Evolutionary conservation across 345 rosid species (phyloP), one percentile per base, ranked within the genome.

Genomic region (Salix exigua): DNA sequence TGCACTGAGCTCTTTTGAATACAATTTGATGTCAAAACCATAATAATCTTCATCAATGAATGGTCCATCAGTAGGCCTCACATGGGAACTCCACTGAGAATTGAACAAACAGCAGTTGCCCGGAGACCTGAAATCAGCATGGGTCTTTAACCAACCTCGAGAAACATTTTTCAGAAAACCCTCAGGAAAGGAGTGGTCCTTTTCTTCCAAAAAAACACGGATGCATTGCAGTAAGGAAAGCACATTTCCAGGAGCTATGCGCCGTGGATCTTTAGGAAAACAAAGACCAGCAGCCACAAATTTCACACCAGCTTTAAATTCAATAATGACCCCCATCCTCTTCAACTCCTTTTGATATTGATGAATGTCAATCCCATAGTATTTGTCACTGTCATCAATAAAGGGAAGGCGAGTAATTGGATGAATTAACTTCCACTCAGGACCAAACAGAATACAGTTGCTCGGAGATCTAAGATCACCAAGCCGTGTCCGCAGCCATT

Each of bases 41-140:
- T 90, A 91, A 78, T 82, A 89, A 31, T 38, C 80, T 70, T 90
- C 92, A 31, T 90, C 92, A 66, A 91, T 85, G 86, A 93, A 90
- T 11, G 94, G 96, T 8, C 98, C 98, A 78, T 93, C 94, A 18
- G 80, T 46, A 28, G 4, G 84, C 78, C 82, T 75, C 80, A 93
- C 28, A 61, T 4, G 23, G 40, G 40, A 61, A 9, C 37, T 80
- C 89, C 90, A 90, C 16, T 63, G 25, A 8, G 79, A 28, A 77
- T 86, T 88, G 31, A 87, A 83, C 69, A 89, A 70, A 63, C 82
- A 82, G 86, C 90, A 85, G 67, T 82, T 71, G 1, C 68, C n/a
- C 4, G 94, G 96, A 78, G 85, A 68, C 61, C 71, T 71, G 70
- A 88, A 93, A 75, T 93, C 94, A 44, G 42, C 75, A 71, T 74